phyloP scores from a whole-genome alignment of 202 grass and related monocot genomes.

The Miscanthus sacchariflorus region DNA sequence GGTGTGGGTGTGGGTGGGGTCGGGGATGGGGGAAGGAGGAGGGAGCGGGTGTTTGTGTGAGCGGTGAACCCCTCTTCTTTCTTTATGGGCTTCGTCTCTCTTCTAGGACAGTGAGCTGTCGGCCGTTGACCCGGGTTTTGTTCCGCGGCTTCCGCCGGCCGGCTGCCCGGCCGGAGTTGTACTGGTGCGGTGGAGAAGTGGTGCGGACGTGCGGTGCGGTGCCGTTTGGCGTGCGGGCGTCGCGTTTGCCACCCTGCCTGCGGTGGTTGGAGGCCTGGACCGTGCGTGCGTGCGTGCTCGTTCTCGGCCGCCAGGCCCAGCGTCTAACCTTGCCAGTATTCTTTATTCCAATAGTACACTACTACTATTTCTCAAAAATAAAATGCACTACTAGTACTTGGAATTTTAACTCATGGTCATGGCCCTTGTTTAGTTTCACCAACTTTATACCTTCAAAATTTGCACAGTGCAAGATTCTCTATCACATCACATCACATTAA shows the following conservation, averaged over 20 bases:
- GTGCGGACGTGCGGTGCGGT: not conserved
- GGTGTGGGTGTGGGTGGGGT: not conserved
- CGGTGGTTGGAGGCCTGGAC: not conserved
- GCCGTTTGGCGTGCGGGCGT: slow-evolving; percentile 11
- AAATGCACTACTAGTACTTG: too few species aligned
- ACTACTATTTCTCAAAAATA: too few species aligned
- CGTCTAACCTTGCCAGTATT: not conserved
- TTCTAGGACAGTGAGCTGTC: slow-evolving; percentile 40
- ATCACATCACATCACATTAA: too few species aligned
- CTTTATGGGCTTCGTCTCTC: not conserved
- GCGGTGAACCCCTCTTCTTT: too few species aligned
- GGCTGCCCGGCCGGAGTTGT: not conserved
- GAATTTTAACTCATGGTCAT: too few species aligned
- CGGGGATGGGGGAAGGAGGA: not conserved
- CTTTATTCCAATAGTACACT: not conserved
- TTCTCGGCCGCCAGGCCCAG: not conserved
- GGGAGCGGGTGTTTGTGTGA: not conserved
- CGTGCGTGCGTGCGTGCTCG: not conserved
- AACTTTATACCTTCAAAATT: too few species aligned
- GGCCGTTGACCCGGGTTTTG: slow-evolving; percentile 37
- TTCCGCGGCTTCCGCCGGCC: not conserved
- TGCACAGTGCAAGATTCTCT: too few species aligned
- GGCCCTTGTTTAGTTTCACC: too few species aligned
- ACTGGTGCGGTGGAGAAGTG: not conserved
- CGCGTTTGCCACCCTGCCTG: not conserved